These are phyloP conservation scores for Pelargonium cotyledonis DNA, from an alignment of 441 rosid species.

Conservation along the genomic window DNA sequence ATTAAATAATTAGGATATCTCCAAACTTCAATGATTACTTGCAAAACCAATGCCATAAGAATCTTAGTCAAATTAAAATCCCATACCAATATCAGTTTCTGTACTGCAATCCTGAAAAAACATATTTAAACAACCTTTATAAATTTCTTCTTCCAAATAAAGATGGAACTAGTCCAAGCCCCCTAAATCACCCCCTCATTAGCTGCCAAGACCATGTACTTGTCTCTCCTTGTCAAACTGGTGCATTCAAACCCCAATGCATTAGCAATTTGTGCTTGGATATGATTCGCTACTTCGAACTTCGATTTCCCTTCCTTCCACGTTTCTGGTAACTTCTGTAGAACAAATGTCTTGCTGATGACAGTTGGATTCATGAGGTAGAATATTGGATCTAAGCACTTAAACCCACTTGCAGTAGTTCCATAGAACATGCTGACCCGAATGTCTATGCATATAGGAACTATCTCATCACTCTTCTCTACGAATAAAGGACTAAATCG, in stretches of 20 bases:
- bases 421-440: slow-evolving; percentile 54
- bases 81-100: no score
- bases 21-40: no score
- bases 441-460: slow-evolving; percentile 52
- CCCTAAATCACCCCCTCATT: slow-evolving; percentile 37
- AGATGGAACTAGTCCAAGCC: slow-evolving; percentile 3
- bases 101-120: background rate
- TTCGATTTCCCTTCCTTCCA: slow-evolving; percentile 29
- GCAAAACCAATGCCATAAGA: background rate
- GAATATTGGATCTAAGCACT: slow-evolving; percentile 50
- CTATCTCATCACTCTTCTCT: slow-evolving; percentile 46
- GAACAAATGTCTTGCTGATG: slow-evolving; percentile 27
- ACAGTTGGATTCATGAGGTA: slow-evolving; percentile 45
- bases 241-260: slow-evolving; percentile 61
- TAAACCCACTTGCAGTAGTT: slow-evolving; percentile 64
- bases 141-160: background rate
- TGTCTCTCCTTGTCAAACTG: slow-evolving; percentile 56
- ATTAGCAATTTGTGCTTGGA: slow-evolving; percentile 44
- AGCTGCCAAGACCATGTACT: slow-evolving; percentile 58
- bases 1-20: no score
- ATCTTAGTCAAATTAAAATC: background rate
- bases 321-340: slow-evolving; percentile 35
- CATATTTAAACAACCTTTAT: background rate
- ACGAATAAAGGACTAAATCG: slow-evolving; percentile 70
- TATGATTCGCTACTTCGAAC: slow-evolving; percentile 51